These are phyloP conservation scores for Myxozyma lipomycoides DNA, from an alignment of 805 yeast genomes.

Conservation along the genomic window DNA sequence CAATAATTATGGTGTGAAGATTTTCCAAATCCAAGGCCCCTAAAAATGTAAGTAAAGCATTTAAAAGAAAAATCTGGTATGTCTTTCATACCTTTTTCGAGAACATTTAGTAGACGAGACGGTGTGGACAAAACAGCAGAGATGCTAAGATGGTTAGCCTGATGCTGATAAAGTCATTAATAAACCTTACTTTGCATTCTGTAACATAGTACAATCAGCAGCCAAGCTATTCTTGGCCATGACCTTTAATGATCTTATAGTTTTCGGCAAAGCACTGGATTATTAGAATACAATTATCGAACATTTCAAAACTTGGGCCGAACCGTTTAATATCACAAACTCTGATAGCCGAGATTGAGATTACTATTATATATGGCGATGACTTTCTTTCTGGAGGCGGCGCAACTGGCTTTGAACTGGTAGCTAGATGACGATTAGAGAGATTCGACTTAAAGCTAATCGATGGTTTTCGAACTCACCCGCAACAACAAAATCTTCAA, in stretches of 20 bases:
- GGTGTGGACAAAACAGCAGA: conserved; percentile 16
- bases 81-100: conserved; percentile 7
- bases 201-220: conserved; percentile 9
- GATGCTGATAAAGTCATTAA: no score
- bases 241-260: conserved; percentile 11
- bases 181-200: conserved; percentile 7
- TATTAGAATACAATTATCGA: neutral
- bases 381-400: conserved; percentile 7
- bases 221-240: conserved; percentile 24
- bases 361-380: conserved; percentile 41
- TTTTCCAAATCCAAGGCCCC: conserved; percentile 5
- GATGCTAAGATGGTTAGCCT: no score
- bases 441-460: neutral
- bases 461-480: neutral
- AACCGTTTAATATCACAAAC: neutral
- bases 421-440: neutral
- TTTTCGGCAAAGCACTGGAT: conserved; percentile 2
- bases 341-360: conserved; percentile 69
- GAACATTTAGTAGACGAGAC: conserved; percentile 4
- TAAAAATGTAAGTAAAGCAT: neutral
- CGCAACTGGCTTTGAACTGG: neutral
- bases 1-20: conserved; percentile 16
- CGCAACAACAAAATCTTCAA: conserved; percentile 6
- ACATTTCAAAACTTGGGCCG: neutral
- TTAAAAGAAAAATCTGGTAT: neutral